These are phyloP conservation scores for Claviceps cyperi DNA, from an alignment of 2,329 filamentous ascomycete species.

Conservation along the genomic window DNA sequence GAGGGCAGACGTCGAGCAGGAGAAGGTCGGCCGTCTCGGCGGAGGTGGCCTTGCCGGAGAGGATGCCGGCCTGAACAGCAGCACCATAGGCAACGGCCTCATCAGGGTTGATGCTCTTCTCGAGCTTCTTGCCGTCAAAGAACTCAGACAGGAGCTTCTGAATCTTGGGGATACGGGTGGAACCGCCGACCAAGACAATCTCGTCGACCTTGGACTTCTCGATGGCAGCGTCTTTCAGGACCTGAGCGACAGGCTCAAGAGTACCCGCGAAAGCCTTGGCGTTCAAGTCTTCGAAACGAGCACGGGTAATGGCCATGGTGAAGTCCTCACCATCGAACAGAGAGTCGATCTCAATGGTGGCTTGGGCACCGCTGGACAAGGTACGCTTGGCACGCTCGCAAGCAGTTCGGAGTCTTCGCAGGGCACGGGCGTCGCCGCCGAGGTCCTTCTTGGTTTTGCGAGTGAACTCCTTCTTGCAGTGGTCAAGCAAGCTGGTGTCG, in stretches of 20 bases:
- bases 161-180: constrained; percentile 95
- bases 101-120: constrained; percentile 99
- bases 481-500: constrained; percentile 86
- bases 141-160: constrained; percentile 98
- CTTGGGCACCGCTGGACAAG: constrained; percentile 91
- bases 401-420: constrained; percentile 90
- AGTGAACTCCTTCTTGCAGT: constrained; percentile 93
- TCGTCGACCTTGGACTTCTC: constrained; percentile 91
- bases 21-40: constrained; percentile 90
- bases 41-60: constrained; percentile 93
- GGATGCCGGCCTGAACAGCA: constrained; percentile 95
- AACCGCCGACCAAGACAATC: constrained; percentile 97
- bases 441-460: constrained; percentile 64
- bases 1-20: constrained; percentile 87
- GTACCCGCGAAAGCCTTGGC: constrained; percentile 89
- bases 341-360: constrained; percentile 96
- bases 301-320: constrained; percentile 93
- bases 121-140: constrained; percentile 99
- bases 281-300: constrained; percentile 97
- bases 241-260: constrained; percentile 88
- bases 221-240: constrained; percentile 80
- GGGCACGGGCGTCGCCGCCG: constrained; percentile 72
- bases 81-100: constrained; percentile 98
- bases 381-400: constrained; percentile 99
- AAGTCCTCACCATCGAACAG: constrained; percentile 97